A percentile compares a stretch with the other conserved stretches of the same genome.
Conservation (phyloP, 164 flowering plant species). For the Warburgia ugandensis region DNA sequence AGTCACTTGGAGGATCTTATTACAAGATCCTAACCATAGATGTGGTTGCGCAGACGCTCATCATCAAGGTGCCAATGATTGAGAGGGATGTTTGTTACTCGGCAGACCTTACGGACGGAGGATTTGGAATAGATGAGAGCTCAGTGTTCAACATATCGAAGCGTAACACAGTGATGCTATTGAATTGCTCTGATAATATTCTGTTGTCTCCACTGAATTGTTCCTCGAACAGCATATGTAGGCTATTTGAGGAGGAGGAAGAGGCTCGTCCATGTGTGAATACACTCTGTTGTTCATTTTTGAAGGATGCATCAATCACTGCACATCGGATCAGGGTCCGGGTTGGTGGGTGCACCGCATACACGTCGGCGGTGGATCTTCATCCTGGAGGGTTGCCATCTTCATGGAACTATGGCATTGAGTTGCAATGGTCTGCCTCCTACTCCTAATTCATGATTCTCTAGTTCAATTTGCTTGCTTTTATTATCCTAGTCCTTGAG, state of each 20-base stretch:
- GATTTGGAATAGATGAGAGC: slow-evolving; percentile 36
- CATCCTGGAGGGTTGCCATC: slow-evolving; percentile 17
- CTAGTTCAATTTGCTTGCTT: too few relatives aligned
- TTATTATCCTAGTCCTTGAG: too few relatives aligned
- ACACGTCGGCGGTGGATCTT: slow-evolving; percentile 40
- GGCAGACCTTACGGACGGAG: slow-evolving; percentile 36
- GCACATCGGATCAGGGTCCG: slow-evolving; percentile 40
- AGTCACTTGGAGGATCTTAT: slow-evolving; percentile 27
- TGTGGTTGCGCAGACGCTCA: slow-evolving; percentile 22
- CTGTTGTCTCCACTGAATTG: slow-evolving; percentile 50
- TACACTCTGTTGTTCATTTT: slow-evolving; percentile 43
- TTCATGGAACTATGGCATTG: slow-evolving; percentile 47
- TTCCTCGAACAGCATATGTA: slow-evolving; percentile 39
- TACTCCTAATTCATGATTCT: too few relatives aligned
- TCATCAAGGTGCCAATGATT: slow-evolving; percentile 36
- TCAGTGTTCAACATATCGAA: slow-evolving; percentile 50
- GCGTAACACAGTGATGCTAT: slow-evolving; percentile 44
- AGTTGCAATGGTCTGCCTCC: slow-evolving; percentile 49
- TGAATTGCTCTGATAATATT: slow-evolving; percentile 36
- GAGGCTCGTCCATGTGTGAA: slow-evolving; percentile 32
- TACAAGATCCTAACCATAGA: slow-evolving; percentile 40
- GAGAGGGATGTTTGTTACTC: slow-evolving; percentile 29
- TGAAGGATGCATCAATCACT: slow-evolving; percentile 48
- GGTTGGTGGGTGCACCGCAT: slow-evolving; percentile 55
- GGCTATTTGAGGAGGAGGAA: slow-evolving; percentile 31